Percentiles rank a stretch among this genome's conserved stretches.
Conservation (phyloP, 169 alveolate genomes). For the Plasmodium blacklocki region DNA sequence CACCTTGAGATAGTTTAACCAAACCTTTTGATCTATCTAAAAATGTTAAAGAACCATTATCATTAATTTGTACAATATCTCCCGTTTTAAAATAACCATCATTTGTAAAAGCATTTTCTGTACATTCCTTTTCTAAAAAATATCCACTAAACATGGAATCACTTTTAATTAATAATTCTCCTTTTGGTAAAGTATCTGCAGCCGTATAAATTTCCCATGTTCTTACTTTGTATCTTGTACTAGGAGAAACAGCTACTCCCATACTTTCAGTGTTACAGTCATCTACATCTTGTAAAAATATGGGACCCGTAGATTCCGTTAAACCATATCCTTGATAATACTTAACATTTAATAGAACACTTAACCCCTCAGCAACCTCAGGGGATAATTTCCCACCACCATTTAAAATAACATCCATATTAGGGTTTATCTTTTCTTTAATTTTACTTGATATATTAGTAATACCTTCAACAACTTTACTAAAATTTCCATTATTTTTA, state of each 20-base stretch:
- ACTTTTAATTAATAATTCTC: slow-evolving; percentile 94
- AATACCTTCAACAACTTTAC: background rate
- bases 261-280: background rate
- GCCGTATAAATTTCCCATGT: slow-evolving; percentile 77
- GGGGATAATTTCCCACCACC: slow-evolving; percentile 64
- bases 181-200: slow-evolving; percentile 90
- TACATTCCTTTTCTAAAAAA: slow-evolving; percentile 90
- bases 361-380: slow-evolving; percentile 16
- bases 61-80: slow-evolving; percentile 91
- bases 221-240: slow-evolving; percentile 14
- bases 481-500: background rate
- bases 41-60: slow-evolving; percentile 91
- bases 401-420: slow-evolving; percentile 3
- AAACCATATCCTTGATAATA: slow-evolving; percentile 60
- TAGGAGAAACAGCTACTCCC: slow-evolving; percentile 29
- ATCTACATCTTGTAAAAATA: background rate
- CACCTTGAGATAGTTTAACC: slow-evolving; percentile 96
- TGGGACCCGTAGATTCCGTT: slow-evolving; percentile 55
- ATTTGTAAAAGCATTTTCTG: slow-evolving; percentile 87
- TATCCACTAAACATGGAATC: slow-evolving; percentile 90
- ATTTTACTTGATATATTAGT: slow-evolving; percentile 35
- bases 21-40: slow-evolving; percentile 95
- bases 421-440: slow-evolving; percentile 27
- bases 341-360: slow-evolving; percentile 5
- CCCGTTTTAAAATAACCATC: slow-evolving; percentile 95